Evolutionary conservation across 2,329 filamentous ascomycete species (phyloP), one percentile per base, ranked within the genome.

Genomic region (Cyphellophora attinorum): DNA sequence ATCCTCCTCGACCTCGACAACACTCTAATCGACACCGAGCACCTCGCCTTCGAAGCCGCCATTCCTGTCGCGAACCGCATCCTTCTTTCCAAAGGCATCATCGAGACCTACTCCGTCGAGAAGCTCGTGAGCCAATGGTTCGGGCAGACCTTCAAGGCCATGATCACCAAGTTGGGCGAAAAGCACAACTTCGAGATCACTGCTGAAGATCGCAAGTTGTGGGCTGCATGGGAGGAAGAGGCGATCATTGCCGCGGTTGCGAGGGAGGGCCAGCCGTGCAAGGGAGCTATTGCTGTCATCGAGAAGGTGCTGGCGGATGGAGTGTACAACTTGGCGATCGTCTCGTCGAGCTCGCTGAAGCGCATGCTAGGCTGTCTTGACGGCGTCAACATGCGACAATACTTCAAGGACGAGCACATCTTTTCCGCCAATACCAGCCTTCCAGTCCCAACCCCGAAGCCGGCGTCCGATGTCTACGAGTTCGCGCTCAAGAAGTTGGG

Each of bases 11-110:
- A 85, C 48, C 68, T 65, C 46, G 65, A 94, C 74, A 94, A 94
- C 73, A 94, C 86, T 45, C 84, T 94, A 58, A 85, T 91, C 57
- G 76, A 91, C 51, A 93, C 85, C 35, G 88, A 94, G 68, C 79
- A 83, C 53, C 73, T 93, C 50, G 86, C 86, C 56, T 93, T 94
- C 59, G 84, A 89, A 64, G 86, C 84, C 48, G 93, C 85, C 61
- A 84, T 86, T 52, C 81, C 84, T 41, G 77, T 94, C 46, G 81
- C 85, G 68, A 94, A 94, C 65, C 70, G 85, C 60, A 84, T 93
- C 58, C 76, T 89, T 57, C 68, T 71, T 50, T 71, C 72, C 53
- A 71, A 80, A 53, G 64, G 69, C 50, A 67, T 85, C 51, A 53
- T 68, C 16, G 68, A 75, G 49, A 75, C 72, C 55, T 94, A 93